phyloP scores from a whole-genome alignment of 345 rosid genomes.

The Noccaea caerulescens region DNA sequence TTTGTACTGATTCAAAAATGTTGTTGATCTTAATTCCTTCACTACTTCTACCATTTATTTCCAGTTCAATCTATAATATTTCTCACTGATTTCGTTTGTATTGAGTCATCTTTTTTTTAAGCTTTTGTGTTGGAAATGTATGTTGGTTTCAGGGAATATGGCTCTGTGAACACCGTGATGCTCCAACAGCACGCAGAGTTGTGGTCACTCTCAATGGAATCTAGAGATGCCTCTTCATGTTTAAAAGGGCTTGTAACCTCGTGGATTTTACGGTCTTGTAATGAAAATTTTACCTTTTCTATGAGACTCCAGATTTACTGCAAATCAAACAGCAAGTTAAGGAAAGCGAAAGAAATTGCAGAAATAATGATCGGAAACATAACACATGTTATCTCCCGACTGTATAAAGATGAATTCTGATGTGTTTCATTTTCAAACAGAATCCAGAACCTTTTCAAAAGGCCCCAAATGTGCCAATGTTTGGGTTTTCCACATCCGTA shows the following conservation, averaged over 20 bases:
- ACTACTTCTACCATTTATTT: background rate
- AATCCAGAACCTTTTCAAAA: background rate
- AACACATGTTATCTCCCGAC: constrained; percentile 2
- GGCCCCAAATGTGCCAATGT: too few relatives aligned
- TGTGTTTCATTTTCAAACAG: background rate
- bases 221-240: constrained; percentile 19
- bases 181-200: constrained; percentile 75
- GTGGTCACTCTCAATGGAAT: constrained; percentile 88
- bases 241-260: constrained; percentile 27
- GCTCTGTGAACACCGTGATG: constrained; percentile 96
- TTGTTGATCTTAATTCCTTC: background rate
- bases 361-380: background rate
- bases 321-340: background rate
- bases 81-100: background rate
- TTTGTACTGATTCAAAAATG: constrained; percentile 1
- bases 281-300: background rate
- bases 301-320: background rate
- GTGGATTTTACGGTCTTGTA: constrained; percentile 22
- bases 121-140: constrained; percentile 27
- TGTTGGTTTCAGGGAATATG: constrained; percentile 74
- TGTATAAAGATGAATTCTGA: background rate
- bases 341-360: background rate
- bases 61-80: background rate
- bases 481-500: background rate
- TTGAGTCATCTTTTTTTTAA: constrained; percentile 1